Percentiles rank a stretch among this genome's conserved stretches.
These are phyloP conservation scores for Luffa aegyptiaca DNA, from an alignment of 306 rosid genomes.

Conservation along the genomic window DNA sequence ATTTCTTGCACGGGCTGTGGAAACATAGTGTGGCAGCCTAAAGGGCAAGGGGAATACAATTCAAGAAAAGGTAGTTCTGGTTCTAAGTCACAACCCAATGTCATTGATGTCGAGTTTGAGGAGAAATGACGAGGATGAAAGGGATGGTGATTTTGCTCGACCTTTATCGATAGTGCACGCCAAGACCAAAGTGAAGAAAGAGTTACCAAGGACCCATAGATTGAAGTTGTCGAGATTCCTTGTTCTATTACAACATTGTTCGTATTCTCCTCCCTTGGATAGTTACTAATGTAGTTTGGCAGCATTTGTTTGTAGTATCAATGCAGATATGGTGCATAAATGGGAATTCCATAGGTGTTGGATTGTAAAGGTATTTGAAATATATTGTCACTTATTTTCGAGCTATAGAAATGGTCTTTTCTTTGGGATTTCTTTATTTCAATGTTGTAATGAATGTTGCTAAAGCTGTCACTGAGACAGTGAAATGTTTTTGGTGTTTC, in stretches of 20 bases:
- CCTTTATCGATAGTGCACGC: not conserved
- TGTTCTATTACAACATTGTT: not conserved
- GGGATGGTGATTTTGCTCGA: not conserved
- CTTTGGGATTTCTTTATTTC: not conserved
- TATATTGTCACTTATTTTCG: not conserved
- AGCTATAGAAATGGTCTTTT: not conserved
- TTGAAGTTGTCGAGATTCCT: not conserved
- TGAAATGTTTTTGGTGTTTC: not conserved
- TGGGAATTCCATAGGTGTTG: not conserved
- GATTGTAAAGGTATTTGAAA: not conserved
- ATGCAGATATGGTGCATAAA: conserved; percentile 5
- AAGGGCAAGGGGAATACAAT: conserved; percentile 40
- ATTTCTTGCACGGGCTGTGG: conserved; percentile 74
- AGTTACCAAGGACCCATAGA: not conserved
- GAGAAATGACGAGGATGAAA: conserved; percentile 45
- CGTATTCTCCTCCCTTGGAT: not conserved
- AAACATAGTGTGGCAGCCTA: conserved; percentile 95
- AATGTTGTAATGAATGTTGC: not conserved
- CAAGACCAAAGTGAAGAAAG: not conserved
- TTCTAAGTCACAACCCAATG: conserved; percentile 59
- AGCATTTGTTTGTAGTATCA: conserved; percentile 12
- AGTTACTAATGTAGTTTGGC: conserved; percentile 4
- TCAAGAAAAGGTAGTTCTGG: conserved; percentile 32
- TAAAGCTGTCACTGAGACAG: not conserved
- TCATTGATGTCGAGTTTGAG: conserved; percentile 92